These are phyloP conservation scores for Aspergillus fijiensis DNA, from an alignment of 2,329 filamentous ascomycete species.

Conservation along the genomic window DNA sequence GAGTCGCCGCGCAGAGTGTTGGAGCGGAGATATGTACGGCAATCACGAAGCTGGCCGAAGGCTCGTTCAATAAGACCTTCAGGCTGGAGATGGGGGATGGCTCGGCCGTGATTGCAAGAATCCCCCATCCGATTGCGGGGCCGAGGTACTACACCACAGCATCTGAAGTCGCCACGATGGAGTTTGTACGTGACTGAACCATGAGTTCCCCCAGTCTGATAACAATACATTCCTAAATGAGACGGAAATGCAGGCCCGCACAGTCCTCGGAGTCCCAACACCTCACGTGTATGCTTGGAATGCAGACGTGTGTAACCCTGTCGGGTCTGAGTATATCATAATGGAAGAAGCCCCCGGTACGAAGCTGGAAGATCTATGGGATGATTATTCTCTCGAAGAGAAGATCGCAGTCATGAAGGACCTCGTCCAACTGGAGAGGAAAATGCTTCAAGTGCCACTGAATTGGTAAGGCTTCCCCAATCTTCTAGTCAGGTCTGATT, in stretches of 20 bases:
- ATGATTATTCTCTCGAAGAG: slow-evolving; percentile 25
- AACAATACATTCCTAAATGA: too few relatives aligned
- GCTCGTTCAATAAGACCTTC: slow-evolving; percentile 38
- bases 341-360: slow-evolving; percentile 32
- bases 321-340: slow-evolving; percentile 31
- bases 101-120: slow-evolving; percentile 20
- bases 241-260: too few relatives aligned
- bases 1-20: slow-evolving; percentile 30
- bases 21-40: slow-evolving; percentile 31
- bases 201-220: background rate
- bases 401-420: slow-evolving; percentile 27
- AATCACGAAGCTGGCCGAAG: slow-evolving; percentile 41
- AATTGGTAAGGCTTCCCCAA: slow-evolving; percentile 24
- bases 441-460: slow-evolving; percentile 38
- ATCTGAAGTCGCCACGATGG: slow-evolving; percentile 28
- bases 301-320: slow-evolving; percentile 21
- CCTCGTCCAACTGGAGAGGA: slow-evolving; percentile 38
- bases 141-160: slow-evolving; percentile 23
- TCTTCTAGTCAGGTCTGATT: background rate
- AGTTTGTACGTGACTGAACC: slow-evolving; percentile 20
- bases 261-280: slow-evolving; percentile 18
- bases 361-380: slow-evolving; percentile 29
- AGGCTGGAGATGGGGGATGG: slow-evolving; percentile 27
- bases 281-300: slow-evolving; percentile 23
- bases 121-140: slow-evolving; percentile 26